Evolutionary conservation across 2,329 filamentous ascomycete genomes (phyloP).

Genomic region (Ophiosphaerella herpotricha): DNA sequence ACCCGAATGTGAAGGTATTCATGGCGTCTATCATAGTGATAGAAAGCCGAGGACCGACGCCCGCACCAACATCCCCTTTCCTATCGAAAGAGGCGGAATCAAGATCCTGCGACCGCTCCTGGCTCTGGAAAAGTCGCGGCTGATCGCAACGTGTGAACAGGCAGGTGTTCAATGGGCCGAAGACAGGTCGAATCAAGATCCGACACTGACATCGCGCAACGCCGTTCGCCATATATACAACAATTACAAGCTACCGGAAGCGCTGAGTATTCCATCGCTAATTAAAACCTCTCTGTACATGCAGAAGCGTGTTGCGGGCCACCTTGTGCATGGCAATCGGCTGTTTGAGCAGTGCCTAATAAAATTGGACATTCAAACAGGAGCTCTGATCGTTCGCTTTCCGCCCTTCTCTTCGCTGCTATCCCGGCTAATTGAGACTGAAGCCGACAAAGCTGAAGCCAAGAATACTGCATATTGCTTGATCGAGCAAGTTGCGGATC

Average conservation of each 20-base stretch:
- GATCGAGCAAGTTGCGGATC: conserved; percentile 54
- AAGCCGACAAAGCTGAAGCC: conserved; percentile 22
- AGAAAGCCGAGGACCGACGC: conserved; percentile 11
- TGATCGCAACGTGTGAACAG: conserved; percentile 76
- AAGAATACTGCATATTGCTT: conserved; percentile 48
- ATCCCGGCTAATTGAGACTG: conserved; percentile 13
- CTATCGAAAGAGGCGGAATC: conserved; percentile 68
- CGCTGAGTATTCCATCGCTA: conserved; percentile 66
- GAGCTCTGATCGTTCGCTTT: conserved; percentile 38
- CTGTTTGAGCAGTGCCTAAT: conserved; percentile 58
- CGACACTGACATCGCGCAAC: conserved; percentile 78
- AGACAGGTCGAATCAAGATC: conserved; percentile 80
- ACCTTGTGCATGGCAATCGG: conserved; percentile 58
- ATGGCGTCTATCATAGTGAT: conserved; percentile 63
- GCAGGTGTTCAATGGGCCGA: conserved; percentile 76
- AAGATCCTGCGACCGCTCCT: conserved; percentile 72
- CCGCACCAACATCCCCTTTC: conserved; percentile 31
- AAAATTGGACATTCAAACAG: conserved; percentile 48
- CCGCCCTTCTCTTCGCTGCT: conserved; percentile 29
- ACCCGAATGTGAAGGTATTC: conserved; percentile 80
- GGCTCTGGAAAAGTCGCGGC: conserved; percentile 69
- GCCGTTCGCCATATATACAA: conserved; percentile 71
- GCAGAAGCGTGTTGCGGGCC: conserved; percentile 57
- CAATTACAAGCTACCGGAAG: conserved; percentile 66
- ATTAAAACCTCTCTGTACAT: conserved; percentile 55